A percentile compares a stretch with the other conserved stretches of the same genome.
Evolutionary conservation across 305 asterid species (phyloP).

Genomic region (Solanum hybrid): DNA sequence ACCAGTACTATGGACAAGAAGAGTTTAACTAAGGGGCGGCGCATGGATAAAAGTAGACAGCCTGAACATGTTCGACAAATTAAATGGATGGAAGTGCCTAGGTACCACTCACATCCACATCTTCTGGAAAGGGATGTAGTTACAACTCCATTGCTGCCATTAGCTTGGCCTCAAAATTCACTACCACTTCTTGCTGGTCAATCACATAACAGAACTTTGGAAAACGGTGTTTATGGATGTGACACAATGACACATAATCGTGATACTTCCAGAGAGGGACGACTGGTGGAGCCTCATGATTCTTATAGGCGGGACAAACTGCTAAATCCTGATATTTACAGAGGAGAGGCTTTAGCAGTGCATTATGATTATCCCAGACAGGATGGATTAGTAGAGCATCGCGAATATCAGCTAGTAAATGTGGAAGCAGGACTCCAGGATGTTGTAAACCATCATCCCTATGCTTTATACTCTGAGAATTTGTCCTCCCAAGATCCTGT

Average conservation of each 20-base stretch:
- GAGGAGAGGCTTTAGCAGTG: slow-evolving; percentile 16
- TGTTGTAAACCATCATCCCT: slow-evolving; percentile 18
- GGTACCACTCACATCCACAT: slow-evolving; percentile 24
- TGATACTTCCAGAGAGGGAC: slow-evolving; percentile 18
- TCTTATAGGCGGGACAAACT: slow-evolving; percentile 14
- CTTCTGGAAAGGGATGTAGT: slow-evolving; percentile 31
- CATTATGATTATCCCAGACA: slow-evolving; percentile 19
- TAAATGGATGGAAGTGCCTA: slow-evolving; percentile 21
- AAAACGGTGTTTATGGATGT: slow-evolving; percentile 35
- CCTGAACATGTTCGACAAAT: slow-evolving; percentile 1
- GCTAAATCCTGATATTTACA: slow-evolving; percentile 10
- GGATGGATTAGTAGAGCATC: slow-evolving; percentile 21
- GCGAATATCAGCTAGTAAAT: slow-evolving; percentile 16
- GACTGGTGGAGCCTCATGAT: slow-evolving; percentile 7
- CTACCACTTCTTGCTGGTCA: slow-evolving; percentile 22
- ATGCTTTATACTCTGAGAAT: slow-evolving; percentile 21
- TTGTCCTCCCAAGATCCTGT: slow-evolving; percentile 10
- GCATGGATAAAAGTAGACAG: slow-evolving; percentile 19
- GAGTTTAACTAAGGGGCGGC: slow-evolving; percentile 12
- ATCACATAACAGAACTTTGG: slow-evolving; percentile 35
- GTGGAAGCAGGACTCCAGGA: slow-evolving; percentile 27
- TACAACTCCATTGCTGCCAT: slow-evolving; percentile 16
- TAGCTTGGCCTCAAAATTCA: slow-evolving; percentile 9
- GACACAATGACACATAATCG: slow-evolving; percentile 11
- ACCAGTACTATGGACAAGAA: slow-evolving; percentile 6